Evolutionary conservation across 345 rosid genomes (phyloP).

Genomic region (Arabis hirsuta): DNA sequence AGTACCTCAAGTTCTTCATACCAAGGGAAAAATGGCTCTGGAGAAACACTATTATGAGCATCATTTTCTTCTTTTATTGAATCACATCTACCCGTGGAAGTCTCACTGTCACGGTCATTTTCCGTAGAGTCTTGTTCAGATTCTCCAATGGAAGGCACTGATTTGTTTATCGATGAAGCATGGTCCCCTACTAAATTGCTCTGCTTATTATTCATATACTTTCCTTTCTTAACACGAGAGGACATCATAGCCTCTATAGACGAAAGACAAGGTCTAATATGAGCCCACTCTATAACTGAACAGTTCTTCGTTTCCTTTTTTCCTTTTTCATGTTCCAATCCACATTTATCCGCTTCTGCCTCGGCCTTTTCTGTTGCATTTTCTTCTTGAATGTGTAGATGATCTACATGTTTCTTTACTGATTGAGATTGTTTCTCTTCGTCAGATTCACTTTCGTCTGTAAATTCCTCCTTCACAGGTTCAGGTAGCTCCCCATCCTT

Average conservation of each 20-base stretch:
- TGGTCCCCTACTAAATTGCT: slow-evolving; percentile 35
- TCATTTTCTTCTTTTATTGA: slow-evolving; percentile 38
- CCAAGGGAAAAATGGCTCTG: slow-evolving; percentile 63
- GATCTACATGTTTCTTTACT: slow-evolving; percentile 42
- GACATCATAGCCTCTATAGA: slow-evolving; percentile 77
- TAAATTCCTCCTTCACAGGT: slow-evolving; percentile 38
- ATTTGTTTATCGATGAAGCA: slow-evolving; percentile 50
- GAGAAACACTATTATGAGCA: slow-evolving; percentile 39
- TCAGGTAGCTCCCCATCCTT: slow-evolving; percentile 47
- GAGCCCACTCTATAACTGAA: slow-evolving; percentile 60
- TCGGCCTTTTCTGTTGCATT: slow-evolving; percentile 40
- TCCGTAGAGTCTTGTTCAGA: slow-evolving; percentile 48
- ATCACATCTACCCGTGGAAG: slow-evolving; percentile 31
- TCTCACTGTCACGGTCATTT: slow-evolving; percentile 46
- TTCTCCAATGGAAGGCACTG: slow-evolving; percentile 44
- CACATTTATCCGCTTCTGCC: slow-evolving; percentile 44
- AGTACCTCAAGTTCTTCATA: slow-evolving; percentile 84
- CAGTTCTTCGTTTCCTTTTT: slow-evolving; percentile 46
- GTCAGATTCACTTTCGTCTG: slow-evolving; percentile 43
- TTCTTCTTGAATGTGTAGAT: slow-evolving; percentile 46
- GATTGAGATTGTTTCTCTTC: slow-evolving; percentile 45
- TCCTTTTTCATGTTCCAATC: slow-evolving; percentile 43
- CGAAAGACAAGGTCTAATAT: slow-evolving; percentile 64
- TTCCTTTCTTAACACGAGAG: slow-evolving; percentile 58
- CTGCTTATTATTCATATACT: slow-evolving; percentile 44